phyloP scores from a whole-genome alignment of 2,329 filamentous ascomycete species.

The Xylaria sp. region DNA sequence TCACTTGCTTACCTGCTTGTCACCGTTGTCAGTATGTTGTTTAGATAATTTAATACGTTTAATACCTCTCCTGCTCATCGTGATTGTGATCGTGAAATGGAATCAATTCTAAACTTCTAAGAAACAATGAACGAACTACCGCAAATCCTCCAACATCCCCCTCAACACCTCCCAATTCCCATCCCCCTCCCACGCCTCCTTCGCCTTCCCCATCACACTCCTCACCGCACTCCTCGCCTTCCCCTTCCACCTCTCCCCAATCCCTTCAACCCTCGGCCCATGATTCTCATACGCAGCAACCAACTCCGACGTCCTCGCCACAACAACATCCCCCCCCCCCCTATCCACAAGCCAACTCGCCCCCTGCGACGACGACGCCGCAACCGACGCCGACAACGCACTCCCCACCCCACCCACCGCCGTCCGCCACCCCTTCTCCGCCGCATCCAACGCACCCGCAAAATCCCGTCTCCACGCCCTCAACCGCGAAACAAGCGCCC shows the following conservation, averaged over 20 bases:
- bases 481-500: slow-evolving; percentile 66
- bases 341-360: slow-evolving; percentile 51
- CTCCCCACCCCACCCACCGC: slow-evolving; percentile 49
- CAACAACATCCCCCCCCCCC: slow-evolving; percentile 64
- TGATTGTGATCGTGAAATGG: no score
- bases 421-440: slow-evolving; percentile 86
- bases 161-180: slow-evolving; percentile 60
- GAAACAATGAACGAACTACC: slow-evolving; percentile 19
- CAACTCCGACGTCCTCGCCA: slow-evolving; percentile 72
- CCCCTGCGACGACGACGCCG: slow-evolving; percentile 17
- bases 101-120: background rate
- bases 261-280: slow-evolving; percentile 57
- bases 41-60: no score
- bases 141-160: slow-evolving; percentile 51
- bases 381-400: slow-evolving; percentile 41
- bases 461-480: slow-evolving; percentile 70
- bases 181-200: slow-evolving; percentile 75
- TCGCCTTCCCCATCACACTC: slow-evolving; percentile 76
- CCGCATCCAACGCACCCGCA: slow-evolving; percentile 67
- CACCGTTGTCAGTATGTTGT: no score
- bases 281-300: slow-evolving; percentile 80
- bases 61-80: no score
- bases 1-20: background rate
- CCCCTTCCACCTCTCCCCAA: slow-evolving; percentile 78
- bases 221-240: slow-evolving; percentile 82